Evolutionary conservation across 768 basidiomycete species (phyloP).

Genomic region (Lentinula sp.): DNA sequence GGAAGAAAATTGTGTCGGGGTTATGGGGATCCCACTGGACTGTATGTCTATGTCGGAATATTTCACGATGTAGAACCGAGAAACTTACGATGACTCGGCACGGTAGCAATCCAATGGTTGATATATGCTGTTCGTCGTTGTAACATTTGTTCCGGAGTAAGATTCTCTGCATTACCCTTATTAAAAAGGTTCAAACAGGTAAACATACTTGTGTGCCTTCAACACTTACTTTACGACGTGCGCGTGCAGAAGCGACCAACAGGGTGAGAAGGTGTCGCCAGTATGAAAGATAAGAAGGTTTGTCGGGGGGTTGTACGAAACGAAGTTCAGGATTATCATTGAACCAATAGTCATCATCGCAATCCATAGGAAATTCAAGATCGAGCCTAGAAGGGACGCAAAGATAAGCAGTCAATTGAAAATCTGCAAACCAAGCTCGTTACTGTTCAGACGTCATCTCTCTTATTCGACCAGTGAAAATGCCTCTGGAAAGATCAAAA

Average conservation of each 20-base stretch:
- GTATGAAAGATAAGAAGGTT: constrained; percentile 33
- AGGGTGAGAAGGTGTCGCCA: constrained; percentile 38
- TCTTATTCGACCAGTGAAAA: constrained; percentile 49
- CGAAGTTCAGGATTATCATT: constrained; percentile 26
- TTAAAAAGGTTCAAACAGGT: not conserved
- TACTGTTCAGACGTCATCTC: constrained; percentile 12
- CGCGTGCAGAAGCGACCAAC: constrained; percentile 40
- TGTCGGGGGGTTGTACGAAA: constrained; percentile 44
- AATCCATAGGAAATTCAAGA: constrained; percentile 25
- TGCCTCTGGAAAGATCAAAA: constrained; percentile 31
- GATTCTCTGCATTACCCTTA: not conserved
- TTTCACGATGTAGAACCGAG: constrained; percentile 24
- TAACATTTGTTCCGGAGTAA: constrained; percentile 26
- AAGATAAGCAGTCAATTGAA: constrained; percentile 10
- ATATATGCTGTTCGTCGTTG: constrained; percentile 42
- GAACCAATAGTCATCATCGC: constrained; percentile 57
- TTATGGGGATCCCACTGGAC: constrained; percentile 11
- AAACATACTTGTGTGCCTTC: not conserved
- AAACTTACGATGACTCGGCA: constrained; percentile 43
- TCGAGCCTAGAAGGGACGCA: not conserved
- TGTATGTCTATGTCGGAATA: constrained; percentile 31
- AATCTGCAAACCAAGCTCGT: not conserved
- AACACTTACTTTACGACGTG: constrained; percentile 17
- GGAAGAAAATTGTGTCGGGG: constrained; percentile 18
- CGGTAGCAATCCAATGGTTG: constrained; percentile 35